Percentiles rank a stretch among this genome's conserved stretches.
Evolutionary conservation across 805 yeast species (phyloP).

Genomic region (Zygotorulaspora danielsina): DNA sequence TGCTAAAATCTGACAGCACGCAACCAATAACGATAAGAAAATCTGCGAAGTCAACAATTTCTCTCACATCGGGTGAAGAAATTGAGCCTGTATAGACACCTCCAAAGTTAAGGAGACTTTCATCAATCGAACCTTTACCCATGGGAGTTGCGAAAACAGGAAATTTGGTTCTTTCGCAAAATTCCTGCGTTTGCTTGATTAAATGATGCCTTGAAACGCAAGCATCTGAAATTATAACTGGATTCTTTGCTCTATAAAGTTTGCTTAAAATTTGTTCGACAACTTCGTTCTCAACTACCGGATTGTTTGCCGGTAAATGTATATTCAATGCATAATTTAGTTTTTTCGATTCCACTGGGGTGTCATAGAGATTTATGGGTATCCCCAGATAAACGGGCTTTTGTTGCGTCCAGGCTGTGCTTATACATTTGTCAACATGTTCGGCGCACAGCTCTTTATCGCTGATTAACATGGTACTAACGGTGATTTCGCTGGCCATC

Average conservation of each 20-base stretch:
- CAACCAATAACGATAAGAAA: constrained; percentile 63
- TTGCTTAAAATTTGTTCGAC: constrained; percentile 44
- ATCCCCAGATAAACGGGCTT: constrained; percentile 71
- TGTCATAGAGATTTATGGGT: constrained; percentile 57
- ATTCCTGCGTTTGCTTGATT: constrained; percentile 37
- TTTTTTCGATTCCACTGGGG: constrained; percentile 38
- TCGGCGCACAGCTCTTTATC: constrained; percentile 51
- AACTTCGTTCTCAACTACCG: constrained; percentile 34
- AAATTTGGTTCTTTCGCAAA: constrained; percentile 45
- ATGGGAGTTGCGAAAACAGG: constrained; percentile 52
- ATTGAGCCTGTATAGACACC: constrained; percentile 64
- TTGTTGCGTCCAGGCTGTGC: constrained; percentile 46
- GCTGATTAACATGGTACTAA: constrained; percentile 56
- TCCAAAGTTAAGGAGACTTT: constrained; percentile 48
- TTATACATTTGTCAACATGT: constrained; percentile 44
- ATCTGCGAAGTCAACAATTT: constrained; percentile 51
- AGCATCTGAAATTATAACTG: constrained; percentile 61
- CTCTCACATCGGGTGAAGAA: constrained; percentile 45
- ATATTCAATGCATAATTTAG: constrained; percentile 33
- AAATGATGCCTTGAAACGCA: constrained; percentile 56
- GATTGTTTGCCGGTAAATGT: constrained; percentile 20
- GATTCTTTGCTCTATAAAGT: constrained; percentile 47
- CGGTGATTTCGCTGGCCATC: constrained; percentile 40
- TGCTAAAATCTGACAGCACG: constrained; percentile 52
- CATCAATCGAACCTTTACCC: constrained; percentile 65